A percentile compares a stretch with the other conserved stretches of the same genome.
These are phyloP conservation scores for Orbilia quercus DNA, from an alignment of 2,329 filamentous ascomycete genomes.

Conservation along the genomic window DNA sequence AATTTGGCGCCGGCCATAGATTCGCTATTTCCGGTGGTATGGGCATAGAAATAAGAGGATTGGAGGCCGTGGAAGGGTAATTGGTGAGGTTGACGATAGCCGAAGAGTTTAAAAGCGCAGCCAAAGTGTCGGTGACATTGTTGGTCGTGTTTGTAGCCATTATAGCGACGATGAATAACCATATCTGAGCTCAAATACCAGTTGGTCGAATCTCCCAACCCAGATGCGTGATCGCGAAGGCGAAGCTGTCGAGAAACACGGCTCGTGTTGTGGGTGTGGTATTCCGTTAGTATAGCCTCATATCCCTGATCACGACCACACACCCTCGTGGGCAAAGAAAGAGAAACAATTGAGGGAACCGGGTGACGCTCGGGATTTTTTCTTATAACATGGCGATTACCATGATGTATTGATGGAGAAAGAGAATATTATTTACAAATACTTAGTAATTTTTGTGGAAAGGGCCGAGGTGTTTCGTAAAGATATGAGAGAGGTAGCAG, in stretches of 20 bases:
- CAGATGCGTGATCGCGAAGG: not conserved
- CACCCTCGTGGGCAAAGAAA: not conserved
- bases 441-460: constrained; percentile 7
- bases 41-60: constrained; percentile 37
- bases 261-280: not conserved
- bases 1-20: constrained; percentile 52
- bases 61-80: constrained; percentile 26
- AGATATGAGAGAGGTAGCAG: constrained; percentile 12
- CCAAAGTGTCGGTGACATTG: constrained; percentile 27
- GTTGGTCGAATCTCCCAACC: too few species aligned
- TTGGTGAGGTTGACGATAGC: constrained; percentile 19
- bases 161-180: not conserved
- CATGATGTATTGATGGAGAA: not conserved
- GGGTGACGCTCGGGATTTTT: not conserved
- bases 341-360: not conserved
- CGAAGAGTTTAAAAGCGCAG: constrained; percentile 35
- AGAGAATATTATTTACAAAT: not conserved
- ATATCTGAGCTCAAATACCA: not conserved
- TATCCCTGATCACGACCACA: not conserved
- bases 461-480: constrained; percentile 25
- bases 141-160: constrained; percentile 19
- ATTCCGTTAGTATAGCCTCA: constrained; percentile 6
- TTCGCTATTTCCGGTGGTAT: constrained; percentile 42
- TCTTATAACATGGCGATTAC: not conserved
- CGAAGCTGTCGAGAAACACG: not conserved